Evolutionary conservation across 805 yeast genomes (phyloP), one percentile per base, ranked within the genome.

Genomic region (Metschnikowia kunwiensis): DNA sequence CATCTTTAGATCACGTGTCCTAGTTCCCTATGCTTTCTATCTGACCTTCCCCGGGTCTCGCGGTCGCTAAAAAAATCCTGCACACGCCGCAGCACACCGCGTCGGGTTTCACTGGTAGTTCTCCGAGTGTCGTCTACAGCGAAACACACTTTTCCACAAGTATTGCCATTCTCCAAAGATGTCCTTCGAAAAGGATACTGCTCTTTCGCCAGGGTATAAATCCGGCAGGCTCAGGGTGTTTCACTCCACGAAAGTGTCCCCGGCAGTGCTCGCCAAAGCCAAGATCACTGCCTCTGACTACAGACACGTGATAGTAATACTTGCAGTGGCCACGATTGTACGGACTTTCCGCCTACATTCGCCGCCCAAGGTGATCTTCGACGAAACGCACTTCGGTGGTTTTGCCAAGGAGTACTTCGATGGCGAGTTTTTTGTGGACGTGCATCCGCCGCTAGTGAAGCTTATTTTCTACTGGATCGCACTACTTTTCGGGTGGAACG

Each of bases 361-460:
- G 4, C 77, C 77, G 1, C 38, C 49, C 7, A 50, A 55, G n/a
- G 70, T 72, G 14, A 68, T 72, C n/a, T 70, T 70, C 44, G 77
- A 72, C 46, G 80, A 75, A 43, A 58, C 60, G 1, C 73, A 70
- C 42, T 57, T 66, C 25, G 68, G 70, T 5, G 58, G 60, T 1
- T 66, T 56, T 45, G 63, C 68, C 7, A 49, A 56, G 27, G 61
- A 68, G 24, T 78, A 78, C 57, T 68, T 69, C 45, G 64, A 64
- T 34, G 85, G 86, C 16, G 66, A 72, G 26, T 81, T 77, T 55
- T 82, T 80, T 58, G 65, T 82, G 49, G 88, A 81, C 50, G 80
- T 80, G 18, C 82, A 82, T 45, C 89, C 91, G 8, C 89, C 91
- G 4, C 61, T 83, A 34, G 80, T 74, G 24, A 78, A 80, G 47